Evolutionary conservation across 306 rosid species (phyloP).

Genomic region (Medicago ruthenica): DNA sequence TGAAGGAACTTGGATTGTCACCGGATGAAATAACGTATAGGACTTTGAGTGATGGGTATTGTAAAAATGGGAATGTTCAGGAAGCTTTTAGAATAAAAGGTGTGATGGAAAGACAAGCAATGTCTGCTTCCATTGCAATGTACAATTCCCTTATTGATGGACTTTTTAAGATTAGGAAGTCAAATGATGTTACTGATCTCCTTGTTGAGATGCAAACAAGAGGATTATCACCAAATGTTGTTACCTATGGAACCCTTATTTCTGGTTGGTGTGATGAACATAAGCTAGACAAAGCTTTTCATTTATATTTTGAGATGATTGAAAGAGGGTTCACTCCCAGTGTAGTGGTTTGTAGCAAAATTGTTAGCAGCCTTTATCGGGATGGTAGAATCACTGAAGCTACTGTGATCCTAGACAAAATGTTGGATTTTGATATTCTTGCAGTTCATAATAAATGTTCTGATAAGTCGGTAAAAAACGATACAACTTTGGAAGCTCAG

Average conservation of each 20-base stretch:
- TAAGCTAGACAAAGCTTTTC: conserved; percentile 70
- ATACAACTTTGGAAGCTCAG: conserved; percentile 47
- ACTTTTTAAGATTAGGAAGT: conserved; percentile 61
- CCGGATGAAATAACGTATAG: conserved; percentile 78
- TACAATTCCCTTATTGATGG: conserved; percentile 84
- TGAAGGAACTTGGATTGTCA: conserved; percentile 77
- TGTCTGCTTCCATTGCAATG: conserved; percentile 70
- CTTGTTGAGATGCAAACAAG: conserved; percentile 71
- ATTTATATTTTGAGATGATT: conserved; percentile 73
- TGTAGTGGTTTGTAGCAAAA: conserved; percentile 68
- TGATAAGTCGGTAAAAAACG: conserved; percentile 42
- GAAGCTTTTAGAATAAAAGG: conserved; percentile 76
- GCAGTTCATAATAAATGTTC: conserved; percentile 41
- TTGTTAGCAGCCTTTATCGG: conserved; percentile 74
- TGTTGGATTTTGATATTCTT: conserved; percentile 64
- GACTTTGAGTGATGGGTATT: conserved; percentile 74
- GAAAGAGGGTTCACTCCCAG: conserved; percentile 65
- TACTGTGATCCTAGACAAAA: conserved; percentile 66
- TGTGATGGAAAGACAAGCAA: conserved; percentile 57
- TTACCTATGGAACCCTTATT: conserved; percentile 81
- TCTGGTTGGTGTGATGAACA: conserved; percentile 89
- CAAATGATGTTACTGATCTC: conserved; percentile 52
- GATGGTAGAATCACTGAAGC: conserved; percentile 70
- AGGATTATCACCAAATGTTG: conserved; percentile 63
- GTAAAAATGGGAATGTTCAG: conserved; percentile 62